Conservation (phyloP, 495 filamentous ascomycete species). For the Aspergillus incahuasiensis region DNA sequence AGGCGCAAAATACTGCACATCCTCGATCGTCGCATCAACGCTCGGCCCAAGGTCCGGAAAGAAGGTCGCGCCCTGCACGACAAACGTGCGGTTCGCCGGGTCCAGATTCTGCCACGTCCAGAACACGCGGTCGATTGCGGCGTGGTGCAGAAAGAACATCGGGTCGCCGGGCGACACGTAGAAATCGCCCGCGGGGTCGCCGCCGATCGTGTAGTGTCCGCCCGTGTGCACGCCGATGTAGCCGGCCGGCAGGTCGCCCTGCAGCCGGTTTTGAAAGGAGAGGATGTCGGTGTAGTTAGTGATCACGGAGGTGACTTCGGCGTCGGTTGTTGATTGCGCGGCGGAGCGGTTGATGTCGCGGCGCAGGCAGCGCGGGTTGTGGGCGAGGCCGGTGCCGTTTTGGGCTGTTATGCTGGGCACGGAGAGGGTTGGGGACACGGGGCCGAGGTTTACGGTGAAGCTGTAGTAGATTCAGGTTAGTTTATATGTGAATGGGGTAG, state of each 20-base stretch:
- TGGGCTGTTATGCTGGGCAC: constrained; percentile 14
- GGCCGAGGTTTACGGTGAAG: constrained; percentile 44
- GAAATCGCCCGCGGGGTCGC: constrained; percentile 33
- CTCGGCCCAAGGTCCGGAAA: constrained; percentile 32
- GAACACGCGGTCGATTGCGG: constrained; percentile 47
- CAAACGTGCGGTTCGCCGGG: constrained; percentile 21
- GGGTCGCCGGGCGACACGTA: constrained; percentile 32
- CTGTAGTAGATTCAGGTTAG: constrained; percentile 3
- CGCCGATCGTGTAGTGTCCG: constrained; percentile 56
- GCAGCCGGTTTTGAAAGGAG: not conserved
- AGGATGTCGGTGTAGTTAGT: not conserved
- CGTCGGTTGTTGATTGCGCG: not conserved
- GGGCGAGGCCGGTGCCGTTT: constrained; percentile 17
- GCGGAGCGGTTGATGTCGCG: constrained; percentile 39
- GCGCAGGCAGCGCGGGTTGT: constrained; percentile 56
- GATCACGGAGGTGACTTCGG: not conserved
- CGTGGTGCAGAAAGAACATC: constrained; percentile 50
- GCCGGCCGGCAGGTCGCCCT: not conserved
- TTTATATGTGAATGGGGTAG: too few relatives aligned
- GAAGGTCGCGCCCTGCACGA: constrained; percentile 18
- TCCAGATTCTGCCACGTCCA: constrained; percentile 45
- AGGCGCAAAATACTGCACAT: constrained; percentile 22
- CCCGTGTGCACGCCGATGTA: constrained; percentile 50
- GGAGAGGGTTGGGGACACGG: constrained; percentile 25
- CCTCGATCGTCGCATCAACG: not conserved